These are phyloP conservation scores for Stachybotrys echinatus DNA, from an alignment of 2,329 filamentous ascomycete species.

Conservation along the genomic window DNA sequence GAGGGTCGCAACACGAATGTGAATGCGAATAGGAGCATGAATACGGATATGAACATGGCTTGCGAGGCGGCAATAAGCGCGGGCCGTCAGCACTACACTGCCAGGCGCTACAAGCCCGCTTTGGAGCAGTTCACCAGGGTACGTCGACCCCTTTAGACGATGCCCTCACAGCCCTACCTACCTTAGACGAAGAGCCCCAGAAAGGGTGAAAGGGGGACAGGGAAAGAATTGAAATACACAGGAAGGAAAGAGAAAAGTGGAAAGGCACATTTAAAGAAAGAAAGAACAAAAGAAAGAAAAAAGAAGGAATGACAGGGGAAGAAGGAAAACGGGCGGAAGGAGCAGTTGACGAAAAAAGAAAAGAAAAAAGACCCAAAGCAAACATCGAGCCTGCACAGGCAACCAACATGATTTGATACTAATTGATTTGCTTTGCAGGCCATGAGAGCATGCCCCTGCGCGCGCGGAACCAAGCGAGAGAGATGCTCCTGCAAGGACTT, in stretches of 20 bases:
- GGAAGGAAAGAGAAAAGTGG: neutral
- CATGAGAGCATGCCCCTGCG: constrained; percentile 29
- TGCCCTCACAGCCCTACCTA: too few relatives aligned
- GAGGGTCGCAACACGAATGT: neutral
- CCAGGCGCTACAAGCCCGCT: constrained; percentile 26
- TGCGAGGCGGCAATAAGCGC: constrained; percentile 22
- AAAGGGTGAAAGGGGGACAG: neutral
- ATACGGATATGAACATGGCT: too few relatives aligned
- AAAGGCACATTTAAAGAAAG: neutral
- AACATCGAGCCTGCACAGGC: too few relatives aligned
- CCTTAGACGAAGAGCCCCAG: too few relatives aligned
- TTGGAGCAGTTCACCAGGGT: constrained; percentile 31
- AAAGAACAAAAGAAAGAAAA: neutral
- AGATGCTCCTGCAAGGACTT: constrained; percentile 35
- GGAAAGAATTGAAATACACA: neutral
- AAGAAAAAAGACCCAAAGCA: neutral
- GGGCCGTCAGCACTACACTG: constrained; percentile 26
- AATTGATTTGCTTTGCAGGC: constrained; percentile 15
- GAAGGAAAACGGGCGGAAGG: neutral
- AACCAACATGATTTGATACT: neutral
- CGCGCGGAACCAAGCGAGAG: constrained; percentile 24
- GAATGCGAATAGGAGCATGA: too few relatives aligned
- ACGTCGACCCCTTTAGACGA: constrained; percentile 2
- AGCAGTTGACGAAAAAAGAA: neutral
- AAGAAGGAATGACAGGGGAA: neutral